Percentiles rank a stretch among this genome's conserved stretches.
These are phyloP conservation scores for Avena atlantica DNA, from an alignment of 176 grass and related monocot genomes.

Conservation along the genomic window DNA sequence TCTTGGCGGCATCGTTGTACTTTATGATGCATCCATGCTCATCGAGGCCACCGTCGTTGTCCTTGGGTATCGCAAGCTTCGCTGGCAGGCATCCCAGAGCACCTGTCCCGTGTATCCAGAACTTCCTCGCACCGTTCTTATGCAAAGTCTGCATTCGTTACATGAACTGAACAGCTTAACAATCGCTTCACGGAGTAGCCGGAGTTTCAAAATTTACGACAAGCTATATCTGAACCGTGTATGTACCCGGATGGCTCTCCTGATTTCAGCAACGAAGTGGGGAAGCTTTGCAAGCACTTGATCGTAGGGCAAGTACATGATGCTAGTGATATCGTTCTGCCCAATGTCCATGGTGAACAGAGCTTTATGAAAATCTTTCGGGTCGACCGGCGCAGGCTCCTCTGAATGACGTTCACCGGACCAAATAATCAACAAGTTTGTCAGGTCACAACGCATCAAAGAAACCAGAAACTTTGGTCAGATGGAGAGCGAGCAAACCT, in stretches of 20 bases:
- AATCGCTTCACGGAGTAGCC: not conserved
- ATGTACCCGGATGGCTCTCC: slow-evolving; percentile 63
- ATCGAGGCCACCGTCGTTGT: slow-evolving; percentile 56
- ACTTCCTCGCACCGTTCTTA: slow-evolving; percentile 66
- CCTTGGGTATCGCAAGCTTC: slow-evolving; percentile 64
- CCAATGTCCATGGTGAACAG: slow-evolving; percentile 87
- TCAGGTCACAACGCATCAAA: not conserved
- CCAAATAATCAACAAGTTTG: not conserved
- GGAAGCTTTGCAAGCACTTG: slow-evolving; percentile 64
- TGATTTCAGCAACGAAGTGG: slow-evolving; percentile 64
- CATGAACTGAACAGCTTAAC: not conserved
- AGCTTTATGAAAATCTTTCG: slow-evolving; percentile 55
- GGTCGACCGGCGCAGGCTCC: slow-evolving; percentile 44
- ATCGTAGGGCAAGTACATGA: slow-evolving; percentile 61
- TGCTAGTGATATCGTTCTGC: slow-evolving; percentile 74
- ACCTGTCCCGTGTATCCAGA: slow-evolving; percentile 77
- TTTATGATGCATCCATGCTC: slow-evolving; percentile 57
- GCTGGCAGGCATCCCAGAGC: slow-evolving; percentile 82
- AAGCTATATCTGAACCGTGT: not conserved
- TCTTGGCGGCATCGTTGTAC: slow-evolving; percentile 67
- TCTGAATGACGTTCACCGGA: slow-evolving; percentile 41
- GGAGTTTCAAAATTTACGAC: not conserved
- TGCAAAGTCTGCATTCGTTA: slow-evolving; percentile 69
- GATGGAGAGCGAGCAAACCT: slow-evolving; percentile 32
- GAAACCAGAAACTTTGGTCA: not conserved